Base-by-base conservation (phyloP, 2,329 filamentous ascomycete species). In the Metarhizium album region DNA sequence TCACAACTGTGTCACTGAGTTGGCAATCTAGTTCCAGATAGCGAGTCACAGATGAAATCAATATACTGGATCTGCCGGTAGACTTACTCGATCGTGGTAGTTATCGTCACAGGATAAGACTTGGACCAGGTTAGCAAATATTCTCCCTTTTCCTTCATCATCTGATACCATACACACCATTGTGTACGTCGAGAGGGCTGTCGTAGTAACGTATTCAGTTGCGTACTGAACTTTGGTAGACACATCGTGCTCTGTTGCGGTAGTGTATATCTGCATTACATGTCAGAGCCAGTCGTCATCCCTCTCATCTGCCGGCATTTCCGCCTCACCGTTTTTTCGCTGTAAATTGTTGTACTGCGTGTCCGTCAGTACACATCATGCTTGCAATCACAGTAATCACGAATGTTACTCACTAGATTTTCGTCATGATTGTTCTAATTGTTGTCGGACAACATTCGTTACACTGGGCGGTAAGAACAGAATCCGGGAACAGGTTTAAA, bases 21-120 rank as follows among this genome's bases (percentile, higher is more conserved):
- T 22, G 20, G 37, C 7, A 22, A 20, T 40, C 27, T 29, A 2
- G 27, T 9, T 29, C 7, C 11, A 29, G 27, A 6, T 9, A 29
- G 27, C 11, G 11, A 9, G 7, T 29, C 5, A 6, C 27, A 9
- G 1, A 29, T 29, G 7, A 29, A 29, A 29, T 29, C 11, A 2
- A 29, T 29, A 6, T 29, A 6, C 27, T 35, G 20, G 13, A 9
- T 47, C 35, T 23, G 3, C 35, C 24, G 18, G 35, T 35, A 31
- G 3, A 53, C 57, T 49, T 46, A 58, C 57, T 50, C 55, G 33
- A 46, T 33, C 18, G 46, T 29, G 18, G 47, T 47, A 9, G 58
- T 61, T 1, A 58, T 46, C 8, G 59, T 60, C n/a, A 60, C 48
- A 3, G 58, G 57, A 31, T 55, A 58, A 4, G 59, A 59, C 59